A percentile compares a stretch with the other conserved stretches of the same genome.
Conservation (phyloP, 2,329 filamentous ascomycete species). For the Sclerotinia subarctica region DNA sequence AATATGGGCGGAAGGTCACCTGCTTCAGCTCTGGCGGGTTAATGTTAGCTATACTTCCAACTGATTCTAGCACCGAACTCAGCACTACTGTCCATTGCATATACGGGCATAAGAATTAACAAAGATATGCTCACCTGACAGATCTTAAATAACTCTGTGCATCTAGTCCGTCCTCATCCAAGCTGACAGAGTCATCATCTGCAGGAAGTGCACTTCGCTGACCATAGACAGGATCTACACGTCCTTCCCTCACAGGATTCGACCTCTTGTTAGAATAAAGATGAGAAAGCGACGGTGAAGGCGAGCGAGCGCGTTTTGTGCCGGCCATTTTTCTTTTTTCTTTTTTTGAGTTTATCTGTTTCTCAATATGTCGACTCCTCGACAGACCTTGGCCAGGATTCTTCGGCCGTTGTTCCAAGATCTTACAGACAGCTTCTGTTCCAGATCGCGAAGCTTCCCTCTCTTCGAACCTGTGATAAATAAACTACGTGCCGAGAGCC, state of each 20-base stretch:
- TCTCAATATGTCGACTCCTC: neutral
- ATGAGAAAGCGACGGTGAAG: constrained; percentile 20
- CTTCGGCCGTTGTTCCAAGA: neutral
- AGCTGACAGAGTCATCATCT: constrained; percentile 58
- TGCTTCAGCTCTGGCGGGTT: constrained; percentile 65
- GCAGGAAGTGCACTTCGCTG: constrained; percentile 69
- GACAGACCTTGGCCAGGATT: no score
- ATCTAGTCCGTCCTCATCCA: constrained; percentile 60
- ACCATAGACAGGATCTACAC: constrained; percentile 63
- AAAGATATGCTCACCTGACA: constrained; percentile 57
- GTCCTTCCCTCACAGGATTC: constrained; percentile 34
- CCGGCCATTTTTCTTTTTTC: constrained; percentile 8
- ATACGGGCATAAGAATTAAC: neutral
- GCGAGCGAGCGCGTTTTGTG: constrained; percentile 17
- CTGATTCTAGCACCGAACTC: constrained; percentile 33
- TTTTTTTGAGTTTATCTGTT: neutral
- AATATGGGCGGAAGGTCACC: constrained; percentile 68
- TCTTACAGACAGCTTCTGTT: neutral
- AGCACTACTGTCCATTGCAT: constrained; percentile 40
- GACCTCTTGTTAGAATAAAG: neutral
- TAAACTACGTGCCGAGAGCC: neutral
- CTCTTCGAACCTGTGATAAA: neutral
- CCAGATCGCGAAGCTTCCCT: neutral
- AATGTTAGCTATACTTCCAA: constrained; percentile 42
- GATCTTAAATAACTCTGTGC: constrained; percentile 66